Evolutionary conservation across 2,329 filamentous ascomycete genomes (phyloP), one percentile per base, ranked within the genome.

Genomic region (Phialophora verrucosa): DNA sequence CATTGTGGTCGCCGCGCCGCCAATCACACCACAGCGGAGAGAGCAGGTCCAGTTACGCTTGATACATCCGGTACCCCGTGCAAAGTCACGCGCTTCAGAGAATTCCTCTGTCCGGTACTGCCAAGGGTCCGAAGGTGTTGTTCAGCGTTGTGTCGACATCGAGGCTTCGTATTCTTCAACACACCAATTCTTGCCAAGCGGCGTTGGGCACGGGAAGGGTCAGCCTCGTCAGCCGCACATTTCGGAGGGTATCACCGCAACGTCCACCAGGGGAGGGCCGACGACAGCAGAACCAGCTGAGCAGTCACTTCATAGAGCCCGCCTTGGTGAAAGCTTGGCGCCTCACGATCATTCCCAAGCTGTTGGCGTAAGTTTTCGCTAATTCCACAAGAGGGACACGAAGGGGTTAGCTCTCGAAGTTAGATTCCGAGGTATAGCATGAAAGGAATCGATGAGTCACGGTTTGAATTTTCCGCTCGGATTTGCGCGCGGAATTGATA

Each of bases 191-290:
- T 51, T 51, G 49, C 49, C 49, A 51, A 51, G 49, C 20, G 25
- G 11, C 3, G 49, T 23, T 51, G 49, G 49, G 20, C 8, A 25
- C 49, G 20, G 49, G 25, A 7, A 25, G 8, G 11, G 20, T 51
- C 49, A 51, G 49, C 49, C 49, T 51, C 25, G 49, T 51, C 49
- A 51, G 49, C 49, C 49, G 49, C 49, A 27, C 23, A 14, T 27
- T 23, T 17, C 10, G 49, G 25, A 51, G 23, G 23, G 10, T 14
- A 7, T 12, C 25, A 23, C 20, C 49, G 25, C 10, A 27, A 27
- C 8, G 12, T 8, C 49, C 3, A 29, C 49, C 23, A 3, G 27
- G 49, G 1, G 49, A 27, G 23, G 8, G 49, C 49, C 23, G 49
- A 27, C 49, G 4, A 51, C 49, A 51, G 20, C 47, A 51, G 49